These are phyloP conservation scores for Alnus rubra DNA, from an alignment of 306 rosid species.

Conservation along the genomic window DNA sequence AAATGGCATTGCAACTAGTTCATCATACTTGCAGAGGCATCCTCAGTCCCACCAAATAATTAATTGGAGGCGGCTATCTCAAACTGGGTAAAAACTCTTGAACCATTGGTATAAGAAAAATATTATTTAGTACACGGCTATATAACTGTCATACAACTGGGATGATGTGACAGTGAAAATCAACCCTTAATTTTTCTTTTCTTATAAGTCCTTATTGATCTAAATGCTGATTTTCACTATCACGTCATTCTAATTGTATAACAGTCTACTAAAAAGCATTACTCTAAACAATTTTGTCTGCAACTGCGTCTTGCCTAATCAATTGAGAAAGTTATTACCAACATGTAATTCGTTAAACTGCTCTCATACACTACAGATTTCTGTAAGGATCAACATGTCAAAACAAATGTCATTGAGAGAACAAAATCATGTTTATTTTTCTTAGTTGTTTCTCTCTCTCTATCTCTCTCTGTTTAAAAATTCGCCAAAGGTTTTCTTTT, in stretches of 20 bases:
- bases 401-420: not conserved
- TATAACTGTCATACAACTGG: too few species aligned
- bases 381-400: not conserved
- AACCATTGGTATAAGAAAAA: constrained; percentile 5
- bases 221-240: too few species aligned
- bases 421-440: not conserved
- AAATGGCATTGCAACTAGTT: constrained; percentile 56
- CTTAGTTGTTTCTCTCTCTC: not conserved
- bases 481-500: not conserved
- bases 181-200: not conserved
- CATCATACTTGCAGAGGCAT: constrained; percentile 81
- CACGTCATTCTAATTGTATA: too few species aligned
- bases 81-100: constrained; percentile 72
- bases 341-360: not conserved
- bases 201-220: not conserved
- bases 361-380: not conserved
- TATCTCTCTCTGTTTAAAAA: not conserved
- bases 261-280: too few species aligned
- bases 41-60: constrained; percentile 87
- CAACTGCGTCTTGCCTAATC: constrained; percentile 15
- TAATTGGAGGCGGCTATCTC: constrained; percentile 84
- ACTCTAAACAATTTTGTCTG: not conserved
- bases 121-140: too few species aligned
- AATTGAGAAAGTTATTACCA: constrained; percentile 1
- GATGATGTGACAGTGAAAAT: too few species aligned